Percentiles rank a stretch among this genome's conserved stretches.
phyloP scores from a whole-genome alignment of 257 asterid genomes.

The Fraxinus cuspidata region DNA sequence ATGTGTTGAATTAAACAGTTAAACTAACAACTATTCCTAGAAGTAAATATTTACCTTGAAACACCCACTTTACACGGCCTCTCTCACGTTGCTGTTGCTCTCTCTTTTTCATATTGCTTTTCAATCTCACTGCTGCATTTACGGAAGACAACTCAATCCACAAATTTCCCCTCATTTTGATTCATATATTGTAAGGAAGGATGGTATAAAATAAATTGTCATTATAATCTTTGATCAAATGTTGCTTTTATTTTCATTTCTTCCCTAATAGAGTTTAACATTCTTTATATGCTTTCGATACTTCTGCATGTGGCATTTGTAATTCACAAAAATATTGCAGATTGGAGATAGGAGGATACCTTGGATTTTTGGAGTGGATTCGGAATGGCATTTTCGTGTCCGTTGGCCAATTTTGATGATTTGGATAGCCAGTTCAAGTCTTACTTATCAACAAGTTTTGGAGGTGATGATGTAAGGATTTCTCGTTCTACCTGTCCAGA shows the following conservation, averaged over 20 bases:
- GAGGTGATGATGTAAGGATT: conserved; percentile 32
- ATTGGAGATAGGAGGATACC: background rate
- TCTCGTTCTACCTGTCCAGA: conserved; percentile 4
- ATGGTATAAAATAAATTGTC: background rate
- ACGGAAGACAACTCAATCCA: background rate
- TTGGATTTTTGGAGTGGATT: background rate
- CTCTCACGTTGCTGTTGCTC: background rate
- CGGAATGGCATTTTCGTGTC: conserved; percentile 33
- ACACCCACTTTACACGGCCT: conserved; percentile 2
- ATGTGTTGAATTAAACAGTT: background rate
- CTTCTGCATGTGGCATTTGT: background rate
- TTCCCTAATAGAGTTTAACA: background rate
- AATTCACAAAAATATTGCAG: background rate
- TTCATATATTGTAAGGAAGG: background rate
- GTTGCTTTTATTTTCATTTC: too few species aligned
- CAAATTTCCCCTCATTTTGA: background rate
- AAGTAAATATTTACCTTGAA: background rate
- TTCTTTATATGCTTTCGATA: too few species aligned
- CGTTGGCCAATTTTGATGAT: conserved; percentile 45
- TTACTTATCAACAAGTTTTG: conserved; percentile 37
- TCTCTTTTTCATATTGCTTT: background rate
- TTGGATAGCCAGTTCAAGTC: conserved; percentile 44
- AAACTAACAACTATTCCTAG: background rate
- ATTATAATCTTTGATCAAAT: too few species aligned
- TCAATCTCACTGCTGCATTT: background rate